phyloP scores from a whole-genome alignment of 495 filamentous ascomycete species.

The Neurospora terricola region DNA sequence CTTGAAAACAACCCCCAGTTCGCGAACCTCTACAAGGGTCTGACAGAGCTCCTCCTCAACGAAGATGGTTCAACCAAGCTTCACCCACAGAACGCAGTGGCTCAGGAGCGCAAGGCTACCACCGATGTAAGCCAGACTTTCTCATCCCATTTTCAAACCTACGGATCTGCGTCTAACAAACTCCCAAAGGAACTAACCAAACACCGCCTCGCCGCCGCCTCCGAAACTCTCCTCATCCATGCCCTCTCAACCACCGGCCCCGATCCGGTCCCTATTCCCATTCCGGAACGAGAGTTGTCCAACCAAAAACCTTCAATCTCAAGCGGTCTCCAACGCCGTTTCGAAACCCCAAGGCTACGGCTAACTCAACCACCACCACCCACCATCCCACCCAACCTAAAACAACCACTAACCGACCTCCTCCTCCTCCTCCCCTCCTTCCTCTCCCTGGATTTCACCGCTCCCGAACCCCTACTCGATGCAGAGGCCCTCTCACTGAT shows the following conservation, averaged over 20 bases:
- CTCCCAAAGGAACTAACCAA: constrained; percentile 28
- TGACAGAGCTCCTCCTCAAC: constrained; percentile 50
- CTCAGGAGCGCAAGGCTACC: constrained; percentile 43
- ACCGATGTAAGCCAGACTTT: constrained; percentile 33
- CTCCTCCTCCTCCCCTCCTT: background rate
- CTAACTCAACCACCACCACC: background rate
- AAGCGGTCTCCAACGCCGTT: background rate
- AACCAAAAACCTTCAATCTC: background rate
- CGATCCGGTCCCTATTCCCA: background rate
- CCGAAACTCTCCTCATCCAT: constrained; percentile 28
- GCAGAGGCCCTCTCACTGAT: accelerated
- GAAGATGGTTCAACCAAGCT: constrained; percentile 50
- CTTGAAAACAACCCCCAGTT: constrained; percentile 56
- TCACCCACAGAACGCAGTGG: constrained; percentile 29
- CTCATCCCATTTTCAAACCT: background rate
- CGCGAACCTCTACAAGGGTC: constrained; percentile 48
- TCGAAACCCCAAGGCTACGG: background rate
- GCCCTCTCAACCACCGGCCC: constrained; percentile 21
- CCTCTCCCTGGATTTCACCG: background rate
- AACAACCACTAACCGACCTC: background rate
- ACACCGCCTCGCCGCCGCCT: constrained; percentile 30
- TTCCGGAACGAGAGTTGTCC: background rate
- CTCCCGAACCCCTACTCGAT: background rate
- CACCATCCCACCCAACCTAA: background rate
- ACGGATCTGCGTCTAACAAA: background rate